These are phyloP conservation scores for Russula sp. DNA, from an alignment of 768 basidiomycete genomes.

Conservation along the genomic window DNA sequence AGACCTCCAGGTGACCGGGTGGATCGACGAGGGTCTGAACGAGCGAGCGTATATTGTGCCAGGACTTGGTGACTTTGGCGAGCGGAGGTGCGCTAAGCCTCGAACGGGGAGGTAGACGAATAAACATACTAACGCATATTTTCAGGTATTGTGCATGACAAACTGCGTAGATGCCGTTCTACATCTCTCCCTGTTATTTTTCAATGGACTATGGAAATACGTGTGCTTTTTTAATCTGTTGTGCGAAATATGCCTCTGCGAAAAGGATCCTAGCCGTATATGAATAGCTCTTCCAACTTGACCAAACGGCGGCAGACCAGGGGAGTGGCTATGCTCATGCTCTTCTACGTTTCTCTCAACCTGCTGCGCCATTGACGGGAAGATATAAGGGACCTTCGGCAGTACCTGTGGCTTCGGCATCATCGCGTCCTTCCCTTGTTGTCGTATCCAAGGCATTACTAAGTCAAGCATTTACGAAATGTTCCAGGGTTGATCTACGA, in stretches of 20 bases:
- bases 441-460: too few relatives aligned
- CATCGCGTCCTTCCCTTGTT: too few relatives aligned
- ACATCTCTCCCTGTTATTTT: background rate
- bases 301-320: background rate
- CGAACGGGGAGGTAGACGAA: background rate
- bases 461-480: too few relatives aligned
- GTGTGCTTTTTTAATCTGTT: background rate
- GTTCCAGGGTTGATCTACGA: too few relatives aligned
- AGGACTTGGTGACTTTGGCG: constrained; percentile 96
- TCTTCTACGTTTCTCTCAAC: background rate
- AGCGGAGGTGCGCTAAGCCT: constrained; percentile 53
- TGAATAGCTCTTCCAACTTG: background rate
- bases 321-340: background rate
- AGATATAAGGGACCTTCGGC: too few relatives aligned
- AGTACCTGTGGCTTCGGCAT: too few relatives aligned
- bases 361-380: background rate
- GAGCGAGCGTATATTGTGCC: constrained; percentile 89
- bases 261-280: too few relatives aligned
- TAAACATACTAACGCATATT: background rate
- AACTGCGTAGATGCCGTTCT: background rate
- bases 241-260: background rate
- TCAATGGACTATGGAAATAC: constrained; percentile 2
- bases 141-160: constrained; percentile 22
- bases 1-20: constrained; percentile 71
- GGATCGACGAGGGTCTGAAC: constrained; percentile 92